Conservation (phyloP, 176 grass and related monocot species). For the Thalia dealbata region DNA sequence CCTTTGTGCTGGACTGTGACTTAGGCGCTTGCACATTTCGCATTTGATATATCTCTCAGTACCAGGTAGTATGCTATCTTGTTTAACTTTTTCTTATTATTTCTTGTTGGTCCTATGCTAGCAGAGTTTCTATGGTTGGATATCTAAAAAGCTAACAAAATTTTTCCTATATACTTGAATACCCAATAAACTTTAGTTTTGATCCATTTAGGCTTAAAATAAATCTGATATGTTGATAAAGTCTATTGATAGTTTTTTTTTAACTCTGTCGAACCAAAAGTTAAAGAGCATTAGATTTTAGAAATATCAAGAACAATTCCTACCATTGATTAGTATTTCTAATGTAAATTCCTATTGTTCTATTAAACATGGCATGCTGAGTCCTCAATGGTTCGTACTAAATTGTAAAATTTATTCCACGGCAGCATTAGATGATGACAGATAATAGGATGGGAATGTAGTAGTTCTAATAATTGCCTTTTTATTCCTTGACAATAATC, state of each 20-base stretch:
- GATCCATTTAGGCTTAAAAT: neutral
- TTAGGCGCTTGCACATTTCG: no score
- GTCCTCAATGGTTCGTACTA: no score
- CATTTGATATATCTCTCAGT: no score
- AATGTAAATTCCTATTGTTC: no score
- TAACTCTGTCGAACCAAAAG: no score
- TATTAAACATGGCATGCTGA: no score
- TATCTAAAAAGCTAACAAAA: no score
- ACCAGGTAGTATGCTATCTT: no score
- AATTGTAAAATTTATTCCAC: neutral
- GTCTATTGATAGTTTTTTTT: no score
- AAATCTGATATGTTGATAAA: neutral
- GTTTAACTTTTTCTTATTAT: neutral
- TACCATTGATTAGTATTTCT: no score
- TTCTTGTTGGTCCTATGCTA: neutral
- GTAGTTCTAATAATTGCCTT: neutral
- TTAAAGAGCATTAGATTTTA: neutral
- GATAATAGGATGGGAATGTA: neutral
- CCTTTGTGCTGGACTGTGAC: no score
- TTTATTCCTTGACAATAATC: slow-evolving; percentile 15
- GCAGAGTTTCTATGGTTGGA: neutral
- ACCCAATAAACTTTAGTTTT: neutral
- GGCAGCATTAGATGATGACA: neutral
- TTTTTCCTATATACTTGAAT: neutral
- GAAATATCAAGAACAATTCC: neutral